These are phyloP conservation scores for Penicillium tannophilum DNA, from an alignment of 495 filamentous ascomycete genomes.

Conservation along the genomic window DNA sequence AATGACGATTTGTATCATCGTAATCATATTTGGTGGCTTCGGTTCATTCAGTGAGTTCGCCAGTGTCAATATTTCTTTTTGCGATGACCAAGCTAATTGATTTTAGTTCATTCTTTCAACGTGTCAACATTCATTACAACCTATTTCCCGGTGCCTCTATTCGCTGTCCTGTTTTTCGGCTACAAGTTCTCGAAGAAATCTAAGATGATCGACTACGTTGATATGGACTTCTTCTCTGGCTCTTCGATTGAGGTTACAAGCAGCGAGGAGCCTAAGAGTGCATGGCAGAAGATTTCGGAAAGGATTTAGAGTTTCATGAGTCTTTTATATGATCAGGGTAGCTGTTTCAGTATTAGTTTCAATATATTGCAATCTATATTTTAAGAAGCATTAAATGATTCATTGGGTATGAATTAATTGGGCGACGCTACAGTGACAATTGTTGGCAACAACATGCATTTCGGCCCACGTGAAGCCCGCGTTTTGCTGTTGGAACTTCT, in stretches of 20 bases:
- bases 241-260: conserved; percentile 21
- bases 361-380: neutral
- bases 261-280: conserved; percentile 7
- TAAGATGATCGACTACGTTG: conserved; percentile 19
- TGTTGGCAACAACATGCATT: too few relatives aligned
- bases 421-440: too few relatives aligned
- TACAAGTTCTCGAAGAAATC: conserved; percentile 29
- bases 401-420: too few relatives aligned
- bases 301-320: conserved; percentile 11
- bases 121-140: conserved; percentile 24
- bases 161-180: conserved; percentile 23
- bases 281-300: conserved; percentile 23
- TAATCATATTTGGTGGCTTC: conserved; percentile 29
- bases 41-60: conserved; percentile 27
- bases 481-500: too few relatives aligned
- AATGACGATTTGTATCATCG: conserved; percentile 23
- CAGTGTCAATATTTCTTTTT: neutral
- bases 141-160: conserved; percentile 23
- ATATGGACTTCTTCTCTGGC: conserved; percentile 23
- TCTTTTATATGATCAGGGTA: neutral
- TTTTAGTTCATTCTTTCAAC: conserved; percentile 20
- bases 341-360: neutral
- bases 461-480: too few relatives aligned
- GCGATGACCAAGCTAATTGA: neutral
- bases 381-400: too few relatives aligned